Conservation (phyloP, 2,329 filamentous ascomycete genomes). For the Fonsecaea nubica region DNA sequence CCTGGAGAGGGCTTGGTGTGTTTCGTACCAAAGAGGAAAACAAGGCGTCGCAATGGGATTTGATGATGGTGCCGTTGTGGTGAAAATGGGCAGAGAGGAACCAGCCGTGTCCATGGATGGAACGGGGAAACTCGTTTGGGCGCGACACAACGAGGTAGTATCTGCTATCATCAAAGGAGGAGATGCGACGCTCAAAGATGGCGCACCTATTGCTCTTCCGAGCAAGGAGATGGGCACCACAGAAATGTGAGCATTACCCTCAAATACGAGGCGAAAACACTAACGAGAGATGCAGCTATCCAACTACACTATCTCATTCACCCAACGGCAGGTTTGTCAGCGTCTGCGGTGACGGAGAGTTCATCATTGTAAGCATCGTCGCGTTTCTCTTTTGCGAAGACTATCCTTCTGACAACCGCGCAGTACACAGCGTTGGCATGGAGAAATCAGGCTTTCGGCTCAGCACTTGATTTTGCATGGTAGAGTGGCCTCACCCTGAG, state of each 20-base stretch:
- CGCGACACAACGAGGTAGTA: slow-evolving; percentile 91
- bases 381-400: background rate
- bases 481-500: slow-evolving; percentile 74
- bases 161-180: slow-evolving; percentile 94
- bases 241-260: slow-evolving; percentile 69
- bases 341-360: slow-evolving; percentile 94
- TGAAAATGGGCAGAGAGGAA: slow-evolving; percentile 97
- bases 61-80: slow-evolving; percentile 95
- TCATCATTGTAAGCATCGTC: slow-evolving; percentile 70
- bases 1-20: slow-evolving; percentile 95
- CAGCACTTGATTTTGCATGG: slow-evolving; percentile 95
- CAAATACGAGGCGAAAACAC: slow-evolving; percentile 49
- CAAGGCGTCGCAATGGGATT: slow-evolving; percentile 96
- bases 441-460: slow-evolving; percentile 96
- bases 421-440: slow-evolving; percentile 90
- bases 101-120: slow-evolving; percentile 97
- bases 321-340: slow-evolving; percentile 90
- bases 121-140: slow-evolving; percentile 95
- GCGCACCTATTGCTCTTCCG: slow-evolving; percentile 80
- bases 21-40: slow-evolving; percentile 91
- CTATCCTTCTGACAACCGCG: slow-evolving; percentile 10
- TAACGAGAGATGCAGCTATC: slow-evolving; percentile 47
- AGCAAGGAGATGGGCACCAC: slow-evolving; percentile 96
- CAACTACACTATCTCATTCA: slow-evolving; percentile 92
- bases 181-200: slow-evolving; percentile 84